A percentile compares a stretch with the other conserved stretches of the same genome.
phyloP scores from a whole-genome alignment of 495 filamentous ascomycete species.

The Neurospora pannonica region DNA sequence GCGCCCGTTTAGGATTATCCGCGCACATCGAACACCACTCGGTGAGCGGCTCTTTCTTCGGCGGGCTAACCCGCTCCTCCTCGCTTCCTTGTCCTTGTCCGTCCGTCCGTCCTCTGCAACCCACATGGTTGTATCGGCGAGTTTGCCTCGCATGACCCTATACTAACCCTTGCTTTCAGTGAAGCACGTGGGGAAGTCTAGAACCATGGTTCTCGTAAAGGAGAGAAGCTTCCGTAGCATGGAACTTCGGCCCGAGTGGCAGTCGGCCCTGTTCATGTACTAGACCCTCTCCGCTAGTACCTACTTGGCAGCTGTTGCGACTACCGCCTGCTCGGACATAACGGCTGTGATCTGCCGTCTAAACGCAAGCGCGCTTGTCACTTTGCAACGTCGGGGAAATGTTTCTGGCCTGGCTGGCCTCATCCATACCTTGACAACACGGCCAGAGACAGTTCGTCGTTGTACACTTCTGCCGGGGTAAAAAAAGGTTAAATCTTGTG shows the following conservation, averaged over 20 bases:
- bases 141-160: not conserved
- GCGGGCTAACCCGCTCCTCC: slow-evolving; percentile 15
- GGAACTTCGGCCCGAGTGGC: not conserved
- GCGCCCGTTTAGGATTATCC: slow-evolving; percentile 6
- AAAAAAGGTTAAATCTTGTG: too few relatives aligned
- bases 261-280: not conserved
- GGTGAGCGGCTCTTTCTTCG: slow-evolving; percentile 19
- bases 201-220: not conserved
- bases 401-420: not conserved
- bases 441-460: not conserved
- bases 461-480: too few relatives aligned
- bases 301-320: not conserved
- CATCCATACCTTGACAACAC: not conserved
- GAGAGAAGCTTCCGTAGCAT: not conserved
- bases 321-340: not conserved
- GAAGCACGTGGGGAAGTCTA: not conserved
- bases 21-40: slow-evolving; percentile 18
- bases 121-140: not conserved
- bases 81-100: not conserved
- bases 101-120: not conserved
- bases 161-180: not conserved
- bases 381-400: not conserved
- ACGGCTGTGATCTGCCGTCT: not conserved
- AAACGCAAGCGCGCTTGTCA: not conserved
- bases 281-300: not conserved